Evolutionary conservation across 1,284 basidiomycete species (phyloP), one percentile per base, ranked within the genome.

Genomic region (Sporisorium scitamineum): DNA sequence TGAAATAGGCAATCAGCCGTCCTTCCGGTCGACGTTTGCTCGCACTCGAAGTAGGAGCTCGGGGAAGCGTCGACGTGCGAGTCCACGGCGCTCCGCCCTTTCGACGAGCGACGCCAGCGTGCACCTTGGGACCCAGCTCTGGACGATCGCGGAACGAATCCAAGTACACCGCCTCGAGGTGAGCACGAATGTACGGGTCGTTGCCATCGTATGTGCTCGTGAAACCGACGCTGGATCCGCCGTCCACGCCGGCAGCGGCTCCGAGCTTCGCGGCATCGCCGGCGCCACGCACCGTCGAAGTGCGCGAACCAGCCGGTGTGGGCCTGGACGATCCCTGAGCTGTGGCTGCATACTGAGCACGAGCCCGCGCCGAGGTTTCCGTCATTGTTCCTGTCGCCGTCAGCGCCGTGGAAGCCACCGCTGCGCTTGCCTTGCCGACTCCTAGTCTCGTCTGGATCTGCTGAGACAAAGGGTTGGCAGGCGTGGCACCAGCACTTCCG

Each of bases 101-200:
- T 16, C 71, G 57, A 16, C 73, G 57, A 3, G 60, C 54, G n/a
- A 69, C 54, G 16, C 70, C 69, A 9, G 60, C 45, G 20, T 52
- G 54, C 3, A 79, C 60, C 41, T 69, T 71, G 10, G 70, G 72
- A n/a, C 68, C 78, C 8, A 75, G 65, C 51, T 67, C 66, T 9
- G 75, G 70, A 9, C 74, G 64, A 22, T 81, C 79, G 14, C 76
- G 70, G 68, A 80, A 82, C 10, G 59, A 70, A 24, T 74, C 68
- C 24, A 79, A 48, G 55, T 80, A 83, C 4, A 81, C 75, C 2
- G 69, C 70, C 39, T 80, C 77, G 26, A 85, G 78, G 54, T 85
- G 84, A 6, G 83, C 81, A 5, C 77, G 78, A 41, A 84, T 72
- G 57, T 83, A 80, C 1, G 84, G 84, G 37, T 85, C 84, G 13